Evolutionary conservation across 2,329 filamentous ascomycete species (phyloP).

Genomic region (Dissoconium aciculare): DNA sequence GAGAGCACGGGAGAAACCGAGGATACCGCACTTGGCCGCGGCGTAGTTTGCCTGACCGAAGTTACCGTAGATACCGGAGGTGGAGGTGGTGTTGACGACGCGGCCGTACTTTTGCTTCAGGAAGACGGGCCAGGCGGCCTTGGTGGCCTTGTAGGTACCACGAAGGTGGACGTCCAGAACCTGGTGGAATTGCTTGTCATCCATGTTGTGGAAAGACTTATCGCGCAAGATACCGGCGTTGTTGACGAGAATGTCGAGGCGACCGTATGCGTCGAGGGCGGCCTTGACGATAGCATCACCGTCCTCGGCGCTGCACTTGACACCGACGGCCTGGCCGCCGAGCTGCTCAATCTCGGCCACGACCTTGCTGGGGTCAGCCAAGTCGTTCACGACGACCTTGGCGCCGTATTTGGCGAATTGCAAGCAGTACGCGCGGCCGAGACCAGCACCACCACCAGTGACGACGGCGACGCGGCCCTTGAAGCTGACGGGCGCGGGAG

Average conservation of each 20-base stretch:
- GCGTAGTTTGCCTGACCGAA: constrained; percentile 98
- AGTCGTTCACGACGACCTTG: constrained; percentile 83
- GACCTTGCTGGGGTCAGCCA: constrained; percentile 79
- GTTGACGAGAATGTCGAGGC: constrained; percentile 90
- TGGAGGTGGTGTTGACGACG: constrained; percentile 91
- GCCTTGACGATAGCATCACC: constrained; percentile 82
- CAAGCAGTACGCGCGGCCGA: constrained; percentile 79
- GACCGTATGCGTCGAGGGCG: constrained; percentile 84
- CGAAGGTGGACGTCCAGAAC: constrained; percentile 85
- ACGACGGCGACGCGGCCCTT: constrained; percentile 72
- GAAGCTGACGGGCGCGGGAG: constrained; percentile 63
- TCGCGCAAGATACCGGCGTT: constrained; percentile 95
- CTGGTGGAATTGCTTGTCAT: constrained; percentile 80
- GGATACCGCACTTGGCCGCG: constrained; percentile 56
- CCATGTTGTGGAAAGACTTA: constrained; percentile 97
- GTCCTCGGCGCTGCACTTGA: constrained; percentile 87
- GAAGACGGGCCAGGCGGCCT: constrained; percentile 95
- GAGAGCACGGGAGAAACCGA: constrained; percentile 85
- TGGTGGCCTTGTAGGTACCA: constrained; percentile 91
- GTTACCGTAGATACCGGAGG: constrained; percentile 96
- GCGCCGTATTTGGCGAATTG: constrained; percentile 75
- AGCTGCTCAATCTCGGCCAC: constrained; percentile 83
- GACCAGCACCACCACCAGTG: constrained; percentile 77
- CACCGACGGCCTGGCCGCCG: constrained; percentile 79
- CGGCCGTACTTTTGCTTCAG: constrained; percentile 98